A percentile compares a stretch with the other conserved stretches of the same genome.
phyloP scores from a whole-genome alignment of 306 rosid genomes.

The Ammopiptanthus mongolicus region DNA sequence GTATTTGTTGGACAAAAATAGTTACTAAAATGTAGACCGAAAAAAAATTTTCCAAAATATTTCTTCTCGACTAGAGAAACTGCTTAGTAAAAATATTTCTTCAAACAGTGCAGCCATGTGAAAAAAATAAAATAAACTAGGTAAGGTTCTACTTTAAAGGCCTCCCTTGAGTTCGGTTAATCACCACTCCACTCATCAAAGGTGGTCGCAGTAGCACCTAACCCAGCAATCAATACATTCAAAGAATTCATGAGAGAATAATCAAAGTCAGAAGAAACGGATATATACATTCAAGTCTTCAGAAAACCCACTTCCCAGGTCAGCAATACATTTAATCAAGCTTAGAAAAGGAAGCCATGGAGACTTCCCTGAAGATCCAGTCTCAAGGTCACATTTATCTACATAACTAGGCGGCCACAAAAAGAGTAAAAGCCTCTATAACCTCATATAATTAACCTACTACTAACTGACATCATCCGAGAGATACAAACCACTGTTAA shows the following conservation, averaged over 20 bases:
- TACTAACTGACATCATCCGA: constrained; percentile 33
- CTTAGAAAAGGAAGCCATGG: constrained; percentile 31
- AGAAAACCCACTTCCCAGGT: constrained; percentile 47
- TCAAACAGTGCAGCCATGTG: background rate
- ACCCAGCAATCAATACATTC: background rate
- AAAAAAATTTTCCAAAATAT: too few relatives aligned
- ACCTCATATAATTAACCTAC: constrained; percentile 37
- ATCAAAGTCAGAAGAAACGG: background rate
- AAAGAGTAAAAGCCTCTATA: constrained; percentile 44
- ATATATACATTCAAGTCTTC: constrained; percentile 31
- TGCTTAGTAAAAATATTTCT: background rate
- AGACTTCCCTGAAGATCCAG: constrained; percentile 32
- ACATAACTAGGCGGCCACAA: constrained; percentile 50
- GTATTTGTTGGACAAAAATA: background rate
- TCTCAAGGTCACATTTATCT: constrained; percentile 43
- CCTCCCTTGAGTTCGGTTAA: background rate
- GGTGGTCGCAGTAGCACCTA: background rate
- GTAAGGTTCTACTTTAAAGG: background rate
- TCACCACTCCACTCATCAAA: background rate
- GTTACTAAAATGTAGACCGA: too few relatives aligned
- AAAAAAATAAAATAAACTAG: background rate
- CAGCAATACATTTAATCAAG: constrained; percentile 41
- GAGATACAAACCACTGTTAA: constrained; percentile 31
- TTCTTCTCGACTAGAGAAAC: background rate
- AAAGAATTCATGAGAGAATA: background rate